Base-by-base conservation (phyloP, 2,329 filamentous ascomycete species). In the Cladobotryum mycophilum region DNA sequence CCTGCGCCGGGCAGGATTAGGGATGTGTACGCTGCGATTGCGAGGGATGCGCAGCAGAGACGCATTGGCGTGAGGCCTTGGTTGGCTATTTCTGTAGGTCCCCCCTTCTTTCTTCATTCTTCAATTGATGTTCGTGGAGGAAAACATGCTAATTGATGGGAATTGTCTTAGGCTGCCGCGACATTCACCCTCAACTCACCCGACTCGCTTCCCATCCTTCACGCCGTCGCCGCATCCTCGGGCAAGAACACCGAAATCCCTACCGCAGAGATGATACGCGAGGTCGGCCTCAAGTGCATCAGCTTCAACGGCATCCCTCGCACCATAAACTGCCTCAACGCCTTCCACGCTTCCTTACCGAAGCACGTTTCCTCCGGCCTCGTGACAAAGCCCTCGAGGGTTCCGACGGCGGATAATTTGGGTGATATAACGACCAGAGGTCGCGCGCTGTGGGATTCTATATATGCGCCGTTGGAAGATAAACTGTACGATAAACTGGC, bases 181-280 rank as follows among this genome's bases (percentile, higher is more conserved):
- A 89, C 88, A 2, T 88, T 92, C 71, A 93, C 89, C 1, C 82
- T 93, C 74, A 93, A 95, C 72, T 90, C 88, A 2, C 88, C 88
- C 20, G 85, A 87, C 51, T 86, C 87, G 3, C 79, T 92, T 57
- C 70, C 80, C 4, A 69, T 78, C 18, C 77, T 91, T 12, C 84
- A 82, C 68, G 62, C 76, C 49, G 67, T 79, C 33, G 76, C 78
- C 5, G 20, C n/a, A n/a, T n/a, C 20, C 11, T 60, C 68, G 4
- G 47, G 59, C 6, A 48, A 60, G 53, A 43, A 54, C 55, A 8
- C 25, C 25, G 49, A 56, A 5, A 70, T 78, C 3, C 70, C 75
- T 22, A 74, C 79, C 34, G 86, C 85, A 55, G 85, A 88, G 64
- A 74, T 88, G 52, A 87, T 89, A 73, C 81, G 86, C 60, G 86